Percentiles rank a stretch among this genome's conserved stretches.
Conservation (phyloP, 306 rosid genomes). For the Ormosia semicastrata region DNA sequence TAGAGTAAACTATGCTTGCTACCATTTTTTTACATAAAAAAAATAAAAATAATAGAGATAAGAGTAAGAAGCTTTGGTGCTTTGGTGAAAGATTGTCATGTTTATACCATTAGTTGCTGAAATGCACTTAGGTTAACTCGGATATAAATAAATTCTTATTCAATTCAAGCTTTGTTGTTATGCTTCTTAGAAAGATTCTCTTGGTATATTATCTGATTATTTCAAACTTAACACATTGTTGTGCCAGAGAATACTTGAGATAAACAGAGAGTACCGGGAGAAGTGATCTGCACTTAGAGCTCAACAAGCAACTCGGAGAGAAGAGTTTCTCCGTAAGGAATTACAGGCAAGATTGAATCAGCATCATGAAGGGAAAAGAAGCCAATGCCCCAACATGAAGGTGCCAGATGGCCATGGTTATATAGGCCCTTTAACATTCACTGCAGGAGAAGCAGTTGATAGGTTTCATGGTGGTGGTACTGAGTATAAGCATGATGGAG, state of each 20-base stretch:
- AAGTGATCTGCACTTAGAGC: conserved; percentile 25
- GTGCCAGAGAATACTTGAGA: conserved; percentile 32
- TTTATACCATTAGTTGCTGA: not conserved
- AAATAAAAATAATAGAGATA: not conserved
- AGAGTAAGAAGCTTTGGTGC: not conserved
- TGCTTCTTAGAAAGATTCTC: not conserved
- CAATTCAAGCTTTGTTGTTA: not conserved
- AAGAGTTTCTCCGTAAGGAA: conserved; percentile 28
- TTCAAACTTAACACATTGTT: not conserved
- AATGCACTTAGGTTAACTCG: not conserved
- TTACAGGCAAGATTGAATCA: conserved; percentile 8
- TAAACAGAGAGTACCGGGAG: conserved; percentile 17
- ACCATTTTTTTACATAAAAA: too few relatives aligned
- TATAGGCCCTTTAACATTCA: not conserved
- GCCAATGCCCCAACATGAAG: not conserved
- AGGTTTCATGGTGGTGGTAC: conserved; percentile 7
- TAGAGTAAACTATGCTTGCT: not conserved
- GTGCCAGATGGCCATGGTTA: conserved; percentile 6
- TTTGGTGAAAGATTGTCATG: not conserved
- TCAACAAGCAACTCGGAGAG: conserved; percentile 21
- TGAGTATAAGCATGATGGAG: not conserved
- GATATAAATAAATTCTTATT: not conserved
- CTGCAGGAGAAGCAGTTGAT: conserved; percentile 1
- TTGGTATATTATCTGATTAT: not conserved
- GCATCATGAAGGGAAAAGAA: conserved; percentile 4